Base-by-base conservation (phyloP, 352 stramenopile species). In the Phytophthora cryptogea region DNA sequence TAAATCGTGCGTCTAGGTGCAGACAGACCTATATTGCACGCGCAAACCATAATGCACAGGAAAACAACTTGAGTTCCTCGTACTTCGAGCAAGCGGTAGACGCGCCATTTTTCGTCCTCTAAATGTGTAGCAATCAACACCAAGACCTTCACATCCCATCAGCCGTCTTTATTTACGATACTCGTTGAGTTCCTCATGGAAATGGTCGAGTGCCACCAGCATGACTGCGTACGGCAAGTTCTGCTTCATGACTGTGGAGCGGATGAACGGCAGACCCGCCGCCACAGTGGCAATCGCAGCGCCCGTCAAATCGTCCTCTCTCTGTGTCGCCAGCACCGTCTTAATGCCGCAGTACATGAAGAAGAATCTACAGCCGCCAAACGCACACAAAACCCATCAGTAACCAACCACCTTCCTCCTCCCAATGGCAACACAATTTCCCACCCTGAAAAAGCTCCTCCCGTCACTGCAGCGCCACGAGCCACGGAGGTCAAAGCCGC, bases 221-320 rank as follows among this genome's bases (percentile, higher is more conserved):
- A 93, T 89, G 36, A 88, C 50, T 16, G 81, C 83, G 54, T 91
- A 93, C 14, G 80, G 80, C 53, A 89, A 48, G 60, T 93, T 90
- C 61, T 89, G 78, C 14, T 83, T 82, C 64, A 93, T 83, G 42
- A 87, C 59, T 8, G 70, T 77, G 8, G 76, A 85, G 17, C 77
- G 69, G 7, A 89, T 47, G 62, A 93, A 91, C 8, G 83, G 83
- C 9, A 82, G 39, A 6, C 66, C 78, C 0, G 79, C 80, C 3
- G 64, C 59, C 8, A 83, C 39, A 0, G 70, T 84, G 6, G 81
- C 78, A n/a, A 89, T 75, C 39, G 70, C 80, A 14, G 83, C 74
- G 59, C 80, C 81, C 16, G 78, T 45, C 46, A 91, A 39, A 52
- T 93, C 80, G 17, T 90, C 76, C 16, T 81, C 59, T 2, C 82